Base-by-base conservation (phyloP, 495 filamentous ascomycete genomes). In the Neurospora discreta region DNA sequence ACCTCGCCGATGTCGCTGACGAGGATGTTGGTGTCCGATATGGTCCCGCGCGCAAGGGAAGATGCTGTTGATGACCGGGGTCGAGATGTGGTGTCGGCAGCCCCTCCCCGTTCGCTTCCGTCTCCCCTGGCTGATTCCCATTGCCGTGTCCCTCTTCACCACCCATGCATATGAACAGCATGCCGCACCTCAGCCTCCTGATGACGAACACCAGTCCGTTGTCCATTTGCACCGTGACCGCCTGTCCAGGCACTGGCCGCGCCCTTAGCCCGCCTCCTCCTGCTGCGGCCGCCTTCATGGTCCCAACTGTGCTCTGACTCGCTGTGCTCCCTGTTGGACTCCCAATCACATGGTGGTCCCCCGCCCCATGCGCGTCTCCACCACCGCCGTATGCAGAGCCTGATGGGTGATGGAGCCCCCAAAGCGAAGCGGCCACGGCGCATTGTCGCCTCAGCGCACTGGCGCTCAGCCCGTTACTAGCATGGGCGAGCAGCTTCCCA, bases 111-210 rank as follows among this genome's bases (percentile, higher is more conserved):
- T 10, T 43, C 42, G 36, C 23, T 5, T 41, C 65, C 30, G 20
- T 68, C 36, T 10, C 39, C 42, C 39, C 68, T 69, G 65, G 18
- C 30, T 70, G 36, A 18, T 65, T 69, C 60, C 23, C 20, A 9
- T 23, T 70, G 10, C 69, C 46, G 3, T 23, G n/a, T 18, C 43
- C 58, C 3, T 73, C 70, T 18, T 70, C 67, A n/a, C 83, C 82
- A n/a, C 85, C 85, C 67, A 87, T 80, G 74, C 83, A 85, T 67
- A 88, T 81, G 72, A 87, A 86, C 43, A 88, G 73, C 72, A 88
- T 79, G 16, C 84, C 85, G 78, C 85, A 86, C 6, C 74, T 73
- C 68, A 88, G 78, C 0, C 77, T 76, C 3, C 85, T 78, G 46
- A 88, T 84, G 40, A 84, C 77, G 70, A 88, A 82, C 10, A 85